These are phyloP conservation scores for Plantago lanceolata DNA, from an alignment of 305 asterid species.

Conservation along the genomic window DNA sequence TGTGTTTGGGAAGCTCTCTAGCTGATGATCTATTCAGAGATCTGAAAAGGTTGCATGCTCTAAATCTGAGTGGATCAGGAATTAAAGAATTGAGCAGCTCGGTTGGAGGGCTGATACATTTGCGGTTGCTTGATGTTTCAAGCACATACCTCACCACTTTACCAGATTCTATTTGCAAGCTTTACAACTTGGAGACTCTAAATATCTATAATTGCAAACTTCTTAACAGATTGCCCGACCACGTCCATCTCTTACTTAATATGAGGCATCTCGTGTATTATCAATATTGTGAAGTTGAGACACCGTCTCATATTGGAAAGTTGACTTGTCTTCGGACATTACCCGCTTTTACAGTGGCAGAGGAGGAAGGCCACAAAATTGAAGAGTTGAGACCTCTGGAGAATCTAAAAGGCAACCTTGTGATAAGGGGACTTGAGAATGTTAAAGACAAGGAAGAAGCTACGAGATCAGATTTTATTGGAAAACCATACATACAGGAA, in stretches of 20 bases:
- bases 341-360: neutral
- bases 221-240: neutral
- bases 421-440: neutral
- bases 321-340: conserved; percentile 1
- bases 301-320: neutral
- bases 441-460: conserved; percentile 11
- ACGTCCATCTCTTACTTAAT: neutral
- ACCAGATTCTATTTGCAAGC: neutral
- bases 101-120: neutral
- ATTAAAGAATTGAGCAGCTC: neutral
- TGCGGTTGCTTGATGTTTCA: neutral
- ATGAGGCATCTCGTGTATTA: neutral
- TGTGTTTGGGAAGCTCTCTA: neutral
- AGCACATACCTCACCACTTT: neutral
- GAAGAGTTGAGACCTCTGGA: conserved; percentile 7
- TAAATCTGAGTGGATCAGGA: neutral
- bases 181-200: no score
- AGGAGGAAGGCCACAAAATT: neutral
- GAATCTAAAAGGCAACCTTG: neutral
- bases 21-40: neutral
- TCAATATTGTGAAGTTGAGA: no score
- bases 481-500: neutral
- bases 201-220: neutral
- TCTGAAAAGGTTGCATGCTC: neutral
- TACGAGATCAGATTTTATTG: neutral